Base-by-base conservation (phyloP, 2,329 filamentous ascomycete species). In the Ramichloridium luteum region DNA sequence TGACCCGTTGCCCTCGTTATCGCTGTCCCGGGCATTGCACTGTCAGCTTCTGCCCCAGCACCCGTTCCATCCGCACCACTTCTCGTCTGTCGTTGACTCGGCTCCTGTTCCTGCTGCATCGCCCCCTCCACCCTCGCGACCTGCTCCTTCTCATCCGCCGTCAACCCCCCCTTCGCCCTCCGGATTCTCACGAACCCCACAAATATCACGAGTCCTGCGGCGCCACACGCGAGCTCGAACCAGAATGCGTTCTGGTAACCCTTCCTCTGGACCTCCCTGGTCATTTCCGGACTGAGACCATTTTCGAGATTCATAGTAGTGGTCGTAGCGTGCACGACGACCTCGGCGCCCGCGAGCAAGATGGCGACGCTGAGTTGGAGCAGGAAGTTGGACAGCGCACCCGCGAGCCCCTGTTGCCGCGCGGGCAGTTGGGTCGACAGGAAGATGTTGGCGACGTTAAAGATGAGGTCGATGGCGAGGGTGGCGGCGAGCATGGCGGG, bases 371-470 rank as follows among this genome's bases (percentile, higher is more conserved):
- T 77, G 6, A 86, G 62, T 46, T 82, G 80, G 16, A 84, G 51
- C 2, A 83, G 56, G 28, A 71, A 74, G 56, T 80, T 83, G 47
- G 80, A 74, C 9, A 85, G 54, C 0, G 74, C 79, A 1, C 80
- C 78, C 0, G 79, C 80, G 0, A 83, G 61, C 0, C 78, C 80
- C 50, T 88, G 81, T 30, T 74, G 65, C 9, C 69, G 65, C 4
- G 64, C 62, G 0, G 80, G 77, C 40, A 85, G 61, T 10, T 69
- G 71, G 0, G 79, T 84, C 0, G 79, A 84, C 29, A 56, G 79
- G 55, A 81, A 86, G 37, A 86, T 70, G 46, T 80, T 85, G 12
- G 75, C 71, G 1, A 85, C 69, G 48, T 78, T 83, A 57, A 77
- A 85, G 5, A 73, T 74, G 33, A 85, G 73, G 47, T 88, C 81